Evolutionary conservation across 352 stramenopile species (phyloP), one percentile per base, ranked within the genome.

Genomic region (Globisporangium cylindrosporum): DNA sequence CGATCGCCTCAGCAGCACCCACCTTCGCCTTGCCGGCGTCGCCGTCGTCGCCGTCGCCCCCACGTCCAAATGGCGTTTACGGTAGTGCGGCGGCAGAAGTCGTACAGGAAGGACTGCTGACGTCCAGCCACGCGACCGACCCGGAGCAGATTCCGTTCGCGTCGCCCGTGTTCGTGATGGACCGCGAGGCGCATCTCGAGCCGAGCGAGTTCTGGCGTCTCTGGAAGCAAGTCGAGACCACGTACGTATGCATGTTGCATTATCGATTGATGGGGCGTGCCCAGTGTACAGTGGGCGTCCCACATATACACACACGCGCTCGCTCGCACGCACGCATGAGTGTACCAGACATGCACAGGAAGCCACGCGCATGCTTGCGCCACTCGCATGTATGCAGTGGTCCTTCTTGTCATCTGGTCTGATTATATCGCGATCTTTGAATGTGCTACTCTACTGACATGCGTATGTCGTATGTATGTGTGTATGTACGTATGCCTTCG

Each of bases 171-270:
- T 89, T 89, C 48, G 22, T 85, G 56, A 64, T 89, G 66, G 72
- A 88, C n/a, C 59, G 38, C 22, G 54, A 68, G 5, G 55, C 65
- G 32, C 62, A 51, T 7, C 62, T 81, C 7, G 49, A 65, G 20
- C 54, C 73, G 18, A 66, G 67, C 32, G 71, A 78, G 8, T 82
- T 80, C 57, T 82, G 70, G 73, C 73, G 54, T 55, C 68, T 82
- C 3, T 92, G 84, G 84, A 87, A 89, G 58, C 68, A 82, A 25
- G 72, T 69, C 24, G 79, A 90, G 66, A 92, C 84, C n/a, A 89
- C 80, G 82, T 92, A 78, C 60, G 80, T 70, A 53, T 18, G 76
- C 66, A 36, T 14, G 29, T 32, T 32, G 4, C 29, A 32, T 18
- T 20, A 29, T 29, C 20, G 8, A n/a, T 38, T 25, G 48, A 22